phyloP scores from a whole-genome alignment of 495 filamentous ascomycete species.

The Bryoglossum gracile region DNA sequence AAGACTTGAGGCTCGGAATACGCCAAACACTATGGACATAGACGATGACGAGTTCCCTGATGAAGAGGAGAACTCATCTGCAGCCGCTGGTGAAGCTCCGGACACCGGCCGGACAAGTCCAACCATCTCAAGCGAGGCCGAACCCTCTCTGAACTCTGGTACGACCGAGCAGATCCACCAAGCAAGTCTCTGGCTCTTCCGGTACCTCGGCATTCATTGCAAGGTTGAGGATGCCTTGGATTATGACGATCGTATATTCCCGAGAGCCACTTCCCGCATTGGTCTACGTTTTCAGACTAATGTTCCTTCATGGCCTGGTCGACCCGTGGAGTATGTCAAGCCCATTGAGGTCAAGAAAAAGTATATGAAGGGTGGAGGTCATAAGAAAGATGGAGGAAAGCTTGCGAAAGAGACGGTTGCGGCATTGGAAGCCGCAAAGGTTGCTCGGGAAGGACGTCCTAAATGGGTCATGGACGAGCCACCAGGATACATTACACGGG shows the following conservation, averaged over 20 bases:
- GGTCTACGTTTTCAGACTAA: slow-evolving; percentile 89
- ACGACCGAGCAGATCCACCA: slow-evolving; percentile 88
- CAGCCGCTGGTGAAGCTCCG: slow-evolving; percentile 40
- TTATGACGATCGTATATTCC: slow-evolving; percentile 96
- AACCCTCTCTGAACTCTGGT: slow-evolving; percentile 53
- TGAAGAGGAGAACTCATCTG: slow-evolving; percentile 67
- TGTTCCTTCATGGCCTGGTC: slow-evolving; percentile 76
- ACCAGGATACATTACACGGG: slow-evolving; percentile 71
- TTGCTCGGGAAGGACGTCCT: slow-evolving; percentile 69
- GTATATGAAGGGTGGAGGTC: slow-evolving; percentile 50
- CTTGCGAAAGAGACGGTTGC: slow-evolving; percentile 71
- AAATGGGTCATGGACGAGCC: slow-evolving; percentile 94
- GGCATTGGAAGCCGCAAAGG: slow-evolving; percentile 71
- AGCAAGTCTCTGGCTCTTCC: slow-evolving; percentile 90
- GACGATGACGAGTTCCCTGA: slow-evolving; percentile 74
- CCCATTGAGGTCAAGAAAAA: slow-evolving; percentile 78
- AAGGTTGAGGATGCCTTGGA: slow-evolving; percentile 93
- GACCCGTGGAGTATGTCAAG: slow-evolving; percentile 82
- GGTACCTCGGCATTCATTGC: slow-evolving; percentile 94
- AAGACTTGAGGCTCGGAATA: slow-evolving; percentile 85
- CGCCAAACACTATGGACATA: slow-evolving; percentile 54
- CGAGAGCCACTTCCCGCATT: slow-evolving; percentile 85
- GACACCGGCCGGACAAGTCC: slow-evolving; percentile 54
- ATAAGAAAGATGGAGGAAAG: slow-evolving; percentile 62
- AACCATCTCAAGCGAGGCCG: slow-evolving; percentile 41